Percentiles rank a stretch among this genome's conserved stretches.
phyloP scores from a whole-genome alignment of 257 asterid genomes.

The Catharanthus roseus region DNA sequence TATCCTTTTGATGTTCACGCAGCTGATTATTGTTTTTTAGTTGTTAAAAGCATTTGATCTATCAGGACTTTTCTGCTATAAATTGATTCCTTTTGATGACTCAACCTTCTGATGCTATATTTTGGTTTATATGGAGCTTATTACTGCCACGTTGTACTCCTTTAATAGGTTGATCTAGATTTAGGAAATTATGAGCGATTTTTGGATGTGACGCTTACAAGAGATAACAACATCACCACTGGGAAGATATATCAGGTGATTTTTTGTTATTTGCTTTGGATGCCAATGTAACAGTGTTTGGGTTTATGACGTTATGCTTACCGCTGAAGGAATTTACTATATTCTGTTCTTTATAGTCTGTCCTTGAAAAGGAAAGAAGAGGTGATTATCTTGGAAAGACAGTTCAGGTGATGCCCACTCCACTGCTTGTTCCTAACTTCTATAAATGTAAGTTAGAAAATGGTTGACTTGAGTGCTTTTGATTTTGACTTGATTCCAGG shows the following conservation, averaged over 20 bases:
- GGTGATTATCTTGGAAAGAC: conserved; percentile 99
- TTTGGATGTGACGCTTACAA: conserved; percentile 86
- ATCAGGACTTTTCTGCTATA: neutral
- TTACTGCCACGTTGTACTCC: conserved; percentile 2
- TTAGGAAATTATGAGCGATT: conserved; percentile 94
- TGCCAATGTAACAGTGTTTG: conserved; percentile 3
- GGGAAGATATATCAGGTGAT: conserved; percentile 97
- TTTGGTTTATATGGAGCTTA: neutral
- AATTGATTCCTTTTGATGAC: neutral
- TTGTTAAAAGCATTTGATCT: neutral
- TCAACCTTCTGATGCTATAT: neutral
- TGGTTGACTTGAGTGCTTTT: neutral
- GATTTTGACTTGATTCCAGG: conserved; percentile 40
- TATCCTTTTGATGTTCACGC: neutral
- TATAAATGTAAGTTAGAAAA: neutral
- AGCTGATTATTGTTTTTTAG: neutral
- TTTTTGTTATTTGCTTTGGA: conserved; percentile 9
- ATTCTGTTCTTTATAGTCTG: conserved; percentile 58
- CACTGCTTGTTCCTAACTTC: conserved; percentile 1
- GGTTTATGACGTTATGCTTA: conserved; percentile 14
- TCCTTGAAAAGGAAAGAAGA: conserved; percentile 81
- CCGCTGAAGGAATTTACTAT: conserved; percentile 18
- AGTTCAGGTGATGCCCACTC: conserved; percentile 63
- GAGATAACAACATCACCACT: conserved; percentile 93
- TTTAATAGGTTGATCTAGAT: conserved; percentile 87